Evolutionary conservation across 2,329 filamentous ascomycete species (phyloP), one percentile per base, ranked within the genome.

Genomic region (Colletotrichum coccodes): DNA sequence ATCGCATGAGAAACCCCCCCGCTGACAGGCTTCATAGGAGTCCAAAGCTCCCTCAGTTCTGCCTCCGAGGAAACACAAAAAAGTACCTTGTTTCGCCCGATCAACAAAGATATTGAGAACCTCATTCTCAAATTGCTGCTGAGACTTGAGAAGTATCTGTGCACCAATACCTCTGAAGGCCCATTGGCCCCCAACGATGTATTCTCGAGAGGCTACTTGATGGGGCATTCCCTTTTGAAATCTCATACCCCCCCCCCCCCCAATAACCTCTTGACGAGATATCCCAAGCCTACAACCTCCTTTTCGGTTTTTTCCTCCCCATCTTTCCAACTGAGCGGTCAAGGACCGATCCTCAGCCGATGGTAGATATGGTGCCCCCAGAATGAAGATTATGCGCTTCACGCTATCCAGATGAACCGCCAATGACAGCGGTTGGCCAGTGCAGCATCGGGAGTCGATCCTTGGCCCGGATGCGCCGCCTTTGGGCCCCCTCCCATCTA

Each of bases 371-470:
- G 18, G 40, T 18, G 32, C 47, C 49, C 34, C 49, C n/a, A 30
- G 34, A 18, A 42, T 34, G 23, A 54, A 56, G 57, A 49, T 66
- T 66, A 66, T 66, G 63, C 38, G 42, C 28, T 47, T 49, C 30
- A 38, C 26, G 44, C 58, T 61, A 23, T 65, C 6, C 32, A 44
- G 18, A 47, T 32, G 26, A 62, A 66, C 26, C 21, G 21, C 49
- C 49, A 66, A 56, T 59, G 18, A 36, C 32, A 49, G 16, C 34
- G n/a, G 32, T 34, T 62, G 64, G 42, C 8, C 64, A 62, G 47
- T 63, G 64, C 58, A 49, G 58, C 50, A 57, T 44, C 64, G 58
- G 58, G 59, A 53, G 64, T 66, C 58, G 64, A 66, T 63, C 64
- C 64, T 65, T 66, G 64, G 59, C 64, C 23, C 32, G 64, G 53